phyloP scores from a whole-genome alignment of 139 green algal genomes.

The Chlorella vulgaris region DNA sequence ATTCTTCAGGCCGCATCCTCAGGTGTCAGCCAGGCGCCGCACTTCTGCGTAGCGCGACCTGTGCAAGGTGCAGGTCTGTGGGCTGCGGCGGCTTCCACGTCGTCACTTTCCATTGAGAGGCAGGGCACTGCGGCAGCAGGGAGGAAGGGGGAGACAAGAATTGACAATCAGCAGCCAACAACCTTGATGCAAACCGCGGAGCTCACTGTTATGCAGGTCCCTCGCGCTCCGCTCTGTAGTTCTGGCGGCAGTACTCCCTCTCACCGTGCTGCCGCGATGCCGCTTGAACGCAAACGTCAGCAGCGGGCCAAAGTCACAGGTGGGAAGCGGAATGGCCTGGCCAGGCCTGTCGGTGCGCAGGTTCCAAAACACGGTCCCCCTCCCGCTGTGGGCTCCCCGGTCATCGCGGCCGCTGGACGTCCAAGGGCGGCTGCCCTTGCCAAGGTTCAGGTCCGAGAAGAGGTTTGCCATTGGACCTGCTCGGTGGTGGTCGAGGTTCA shows the following conservation, averaged over 20 bases:
- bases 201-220: too few species aligned
- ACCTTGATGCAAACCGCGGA: too few species aligned
- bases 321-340: neutral
- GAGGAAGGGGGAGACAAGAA: neutral
- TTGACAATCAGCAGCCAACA: too few species aligned
- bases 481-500: constrained; percentile 16
- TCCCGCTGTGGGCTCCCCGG: neutral
- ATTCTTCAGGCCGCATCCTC: neutral
- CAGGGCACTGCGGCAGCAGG: neutral
- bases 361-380: constrained; percentile 4
- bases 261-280: neutral
- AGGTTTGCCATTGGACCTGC: neutral
- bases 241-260: too few species aligned
- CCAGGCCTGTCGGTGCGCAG: neutral
- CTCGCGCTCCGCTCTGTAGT: too few species aligned
- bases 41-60: neutral
- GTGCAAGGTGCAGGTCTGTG: neutral
- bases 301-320: neutral
- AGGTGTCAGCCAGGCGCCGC: neutral
- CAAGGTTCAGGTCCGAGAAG: neutral
- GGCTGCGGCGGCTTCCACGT: neutral
- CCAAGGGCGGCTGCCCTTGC: neutral
- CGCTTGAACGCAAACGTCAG: neutral
- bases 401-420: neutral
- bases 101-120: neutral